These are phyloP conservation scores for Microbotryomycetes sp. DNA, from an alignment of 1,284 basidiomycete genomes.

Conservation along the genomic window DNA sequence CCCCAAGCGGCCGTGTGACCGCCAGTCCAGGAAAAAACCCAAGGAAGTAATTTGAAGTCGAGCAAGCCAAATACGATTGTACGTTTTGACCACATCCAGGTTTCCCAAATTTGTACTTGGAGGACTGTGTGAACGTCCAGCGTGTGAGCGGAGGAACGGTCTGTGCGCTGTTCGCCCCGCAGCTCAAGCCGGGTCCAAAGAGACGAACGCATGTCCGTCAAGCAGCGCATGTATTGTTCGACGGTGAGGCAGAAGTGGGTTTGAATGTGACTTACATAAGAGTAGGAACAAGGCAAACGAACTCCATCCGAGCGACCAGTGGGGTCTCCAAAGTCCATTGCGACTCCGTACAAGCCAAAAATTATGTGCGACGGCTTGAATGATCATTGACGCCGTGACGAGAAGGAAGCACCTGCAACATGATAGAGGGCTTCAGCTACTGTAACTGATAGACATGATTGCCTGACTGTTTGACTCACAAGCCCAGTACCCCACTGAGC, in stretches of 20 bases:
- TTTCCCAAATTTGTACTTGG: neutral
- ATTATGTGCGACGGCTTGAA: neutral
- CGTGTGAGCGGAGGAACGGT: neutral
- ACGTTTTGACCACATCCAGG: neutral
- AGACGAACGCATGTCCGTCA: neutral
- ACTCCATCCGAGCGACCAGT: constrained; percentile 8
- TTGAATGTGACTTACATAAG: neutral
- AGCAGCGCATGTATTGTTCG: neutral
- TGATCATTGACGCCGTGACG: constrained; percentile 6
- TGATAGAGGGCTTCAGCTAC: neutral
- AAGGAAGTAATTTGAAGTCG: neutral
- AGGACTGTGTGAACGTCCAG: neutral
- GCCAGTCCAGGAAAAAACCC: neutral
- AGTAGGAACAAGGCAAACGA: constrained; percentile 2
- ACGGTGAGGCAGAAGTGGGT: neutral
- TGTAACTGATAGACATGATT: no score
- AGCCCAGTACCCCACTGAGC: neutral
- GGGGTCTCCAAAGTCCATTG: neutral
- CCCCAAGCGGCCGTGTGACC: neutral
- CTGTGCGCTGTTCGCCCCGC: neutral
- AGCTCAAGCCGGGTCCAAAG: neutral
- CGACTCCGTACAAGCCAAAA: constrained; percentile 8
- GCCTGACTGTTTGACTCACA: neutral
- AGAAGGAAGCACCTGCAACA: neutral
- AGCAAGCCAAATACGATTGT: neutral